Percentiles rank a stretch among this genome's conserved stretches.
Conservation (phyloP, 768 basidiomycete species). For the Mycena maculata region DNA sequence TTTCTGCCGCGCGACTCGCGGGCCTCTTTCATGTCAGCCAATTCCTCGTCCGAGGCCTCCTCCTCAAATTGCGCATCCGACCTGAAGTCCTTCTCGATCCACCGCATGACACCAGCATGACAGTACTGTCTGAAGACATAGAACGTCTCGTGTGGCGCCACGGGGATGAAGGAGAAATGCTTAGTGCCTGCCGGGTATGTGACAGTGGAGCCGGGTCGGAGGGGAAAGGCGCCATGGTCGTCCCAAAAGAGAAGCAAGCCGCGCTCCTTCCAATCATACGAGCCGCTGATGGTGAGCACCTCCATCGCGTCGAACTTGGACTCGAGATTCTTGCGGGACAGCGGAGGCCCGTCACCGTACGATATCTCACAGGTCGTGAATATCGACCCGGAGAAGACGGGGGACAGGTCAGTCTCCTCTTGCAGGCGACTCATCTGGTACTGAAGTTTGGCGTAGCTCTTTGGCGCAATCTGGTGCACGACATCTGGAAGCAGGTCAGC, state of each 20-base stretch:
- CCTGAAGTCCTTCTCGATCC: conserved; percentile 2
- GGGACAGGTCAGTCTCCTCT: neutral
- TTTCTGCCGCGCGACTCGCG: neutral
- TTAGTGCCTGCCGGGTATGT: neutral
- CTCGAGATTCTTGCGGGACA: neutral
- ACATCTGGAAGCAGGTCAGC: neutral
- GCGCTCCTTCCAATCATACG: neutral
- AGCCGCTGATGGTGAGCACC: neutral
- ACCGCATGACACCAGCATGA: neutral
- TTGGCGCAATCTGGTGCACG: neutral
- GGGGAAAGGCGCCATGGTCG: neutral
- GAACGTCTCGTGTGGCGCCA: neutral
- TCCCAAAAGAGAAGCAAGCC: neutral
- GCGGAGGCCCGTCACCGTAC: neutral
- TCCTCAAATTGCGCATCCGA: neutral
- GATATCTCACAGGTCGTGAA: conserved; percentile 12
- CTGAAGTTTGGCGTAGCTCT: neutral
- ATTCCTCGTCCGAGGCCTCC: neutral
- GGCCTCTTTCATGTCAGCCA: neutral
- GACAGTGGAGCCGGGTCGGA: neutral
- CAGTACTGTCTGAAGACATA: neutral
- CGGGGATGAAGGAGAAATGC: neutral
- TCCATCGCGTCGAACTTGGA: neutral
- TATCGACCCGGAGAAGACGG: neutral
- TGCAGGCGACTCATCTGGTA: neutral